Evolutionary conservation across 805 yeast genomes (phyloP).

Genomic region (Saccharomycopsis fibuligera): DNA sequence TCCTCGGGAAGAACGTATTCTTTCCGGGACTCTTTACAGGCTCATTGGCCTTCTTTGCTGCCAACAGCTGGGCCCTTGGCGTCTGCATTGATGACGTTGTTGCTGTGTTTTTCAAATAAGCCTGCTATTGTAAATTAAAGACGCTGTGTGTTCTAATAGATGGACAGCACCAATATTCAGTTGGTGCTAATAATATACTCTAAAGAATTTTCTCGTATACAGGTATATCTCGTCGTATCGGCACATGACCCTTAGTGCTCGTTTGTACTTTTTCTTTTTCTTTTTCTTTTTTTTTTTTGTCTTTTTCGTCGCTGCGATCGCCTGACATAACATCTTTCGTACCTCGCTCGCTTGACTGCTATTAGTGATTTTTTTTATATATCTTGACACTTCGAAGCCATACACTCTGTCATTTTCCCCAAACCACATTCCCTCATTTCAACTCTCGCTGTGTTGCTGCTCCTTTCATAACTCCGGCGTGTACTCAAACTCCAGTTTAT

Average conservation of each 20-base stretch:
- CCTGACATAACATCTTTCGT: neutral
- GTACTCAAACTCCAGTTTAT: too few species aligned
- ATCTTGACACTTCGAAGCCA: too few species aligned
- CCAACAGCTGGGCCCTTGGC: slow-evolving; percentile 56
- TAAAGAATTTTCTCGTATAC: too few species aligned
- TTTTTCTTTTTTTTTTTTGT: neutral
- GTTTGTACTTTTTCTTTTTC: neutral
- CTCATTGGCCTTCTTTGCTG: slow-evolving; percentile 51
- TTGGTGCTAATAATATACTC: too few species aligned
- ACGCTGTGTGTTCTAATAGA: too few species aligned
- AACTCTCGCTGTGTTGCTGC: too few species aligned
- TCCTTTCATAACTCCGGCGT: too few species aligned
- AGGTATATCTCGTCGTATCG: too few species aligned
- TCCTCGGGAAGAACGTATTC: slow-evolving; percentile 63
- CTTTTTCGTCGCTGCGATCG: neutral
- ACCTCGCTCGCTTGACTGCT: neutral
- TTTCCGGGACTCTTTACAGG: slow-evolving; percentile 51
- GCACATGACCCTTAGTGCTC: neutral
- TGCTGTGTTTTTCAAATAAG: slow-evolving; percentile 28
- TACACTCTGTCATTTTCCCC: too few species aligned
- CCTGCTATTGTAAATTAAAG: too few species aligned
- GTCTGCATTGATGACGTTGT: slow-evolving; percentile 43
- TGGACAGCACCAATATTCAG: too few species aligned
- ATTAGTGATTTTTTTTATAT: neutral
- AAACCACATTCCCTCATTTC: too few species aligned